These are phyloP conservation scores for Scedosporium aurantiacum DNA, from an alignment of 2,329 filamentous ascomycete genomes.

Conservation along the genomic window DNA sequence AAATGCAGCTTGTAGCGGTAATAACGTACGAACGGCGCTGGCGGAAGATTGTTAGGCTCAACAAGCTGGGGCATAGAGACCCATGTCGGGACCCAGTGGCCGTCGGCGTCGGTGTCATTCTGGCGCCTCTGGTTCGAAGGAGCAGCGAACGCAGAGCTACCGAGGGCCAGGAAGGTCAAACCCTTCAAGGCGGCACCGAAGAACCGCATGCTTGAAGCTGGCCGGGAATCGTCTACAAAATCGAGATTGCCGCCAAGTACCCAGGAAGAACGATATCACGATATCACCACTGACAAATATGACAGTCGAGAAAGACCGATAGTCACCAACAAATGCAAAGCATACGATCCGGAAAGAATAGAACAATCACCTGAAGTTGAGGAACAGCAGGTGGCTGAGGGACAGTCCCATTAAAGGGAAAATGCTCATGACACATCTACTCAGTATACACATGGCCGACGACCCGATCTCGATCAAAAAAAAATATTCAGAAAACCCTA, in stretches of 20 bases:
- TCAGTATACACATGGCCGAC: neutral
- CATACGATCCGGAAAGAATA: neutral
- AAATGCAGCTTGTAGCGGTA: too few species aligned
- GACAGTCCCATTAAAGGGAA: neutral
- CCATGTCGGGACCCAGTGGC: constrained; percentile 54
- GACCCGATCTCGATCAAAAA: neutral
- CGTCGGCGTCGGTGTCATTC: constrained; percentile 16
- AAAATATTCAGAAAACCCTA: neutral
- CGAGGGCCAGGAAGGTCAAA: constrained; percentile 9
- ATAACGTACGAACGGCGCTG: constrained; percentile 42
- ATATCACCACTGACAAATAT: neutral
- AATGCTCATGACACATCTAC: neutral
- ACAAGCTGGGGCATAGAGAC: constrained; percentile 55
- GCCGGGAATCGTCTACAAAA: too few species aligned
- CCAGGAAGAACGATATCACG: neutral
- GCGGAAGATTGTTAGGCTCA: constrained; percentile 50
- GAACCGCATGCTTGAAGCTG: neutral
- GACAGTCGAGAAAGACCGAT: neutral
- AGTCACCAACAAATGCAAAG: neutral
- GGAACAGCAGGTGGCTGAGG: neutral
- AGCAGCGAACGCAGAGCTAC: neutral
- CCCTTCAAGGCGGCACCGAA: constrained; percentile 8
- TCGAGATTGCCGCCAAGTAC: neutral
- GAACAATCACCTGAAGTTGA: neutral
- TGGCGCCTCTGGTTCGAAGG: constrained; percentile 6